These are phyloP conservation scores for Ogataea pignaliae DNA, from an alignment of 805 yeast genomes.

Conservation along the genomic window DNA sequence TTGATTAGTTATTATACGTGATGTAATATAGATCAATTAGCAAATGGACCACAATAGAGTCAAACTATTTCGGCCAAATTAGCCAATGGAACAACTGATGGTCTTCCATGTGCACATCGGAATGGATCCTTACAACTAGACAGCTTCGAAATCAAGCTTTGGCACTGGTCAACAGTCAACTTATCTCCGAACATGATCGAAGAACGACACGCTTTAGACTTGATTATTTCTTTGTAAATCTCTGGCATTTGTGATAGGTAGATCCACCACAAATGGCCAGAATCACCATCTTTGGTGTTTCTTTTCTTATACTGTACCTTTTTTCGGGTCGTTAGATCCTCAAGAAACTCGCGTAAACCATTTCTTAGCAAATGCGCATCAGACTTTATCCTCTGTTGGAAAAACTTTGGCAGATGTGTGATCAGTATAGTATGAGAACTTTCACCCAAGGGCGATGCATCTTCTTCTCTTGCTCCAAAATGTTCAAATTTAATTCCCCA, in stretches of 20 bases:
- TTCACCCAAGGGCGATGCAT: too few species aligned
- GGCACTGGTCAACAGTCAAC: slow-evolving; percentile 41
- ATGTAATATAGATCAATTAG: too few species aligned
- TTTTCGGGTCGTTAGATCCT: slow-evolving; percentile 35
- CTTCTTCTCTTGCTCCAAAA: background rate
- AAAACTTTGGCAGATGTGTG: slow-evolving; percentile 42
- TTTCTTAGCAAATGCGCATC: slow-evolving; percentile 30
- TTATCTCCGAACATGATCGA: slow-evolving; percentile 70
- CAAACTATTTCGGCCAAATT: too few species aligned
- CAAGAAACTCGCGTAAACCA: slow-evolving; percentile 39
- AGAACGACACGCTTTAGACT: slow-evolving; percentile 60
- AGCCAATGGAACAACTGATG: slow-evolving; percentile 55
- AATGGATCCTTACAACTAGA: slow-evolving; percentile 56
- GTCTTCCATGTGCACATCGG: slow-evolving; percentile 85
- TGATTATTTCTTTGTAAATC: slow-evolving; percentile 45
- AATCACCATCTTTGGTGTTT: background rate
- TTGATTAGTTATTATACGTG: too few species aligned
- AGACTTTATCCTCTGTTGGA: slow-evolving; percentile 21
- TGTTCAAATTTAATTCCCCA: slow-evolving; percentile 41
- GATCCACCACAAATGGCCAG: slow-evolving; percentile 36
- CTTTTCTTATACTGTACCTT: slow-evolving; percentile 19
- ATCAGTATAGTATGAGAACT: slow-evolving; percentile 27
- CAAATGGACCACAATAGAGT: too few species aligned
- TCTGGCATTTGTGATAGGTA: slow-evolving; percentile 43
- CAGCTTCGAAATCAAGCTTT: slow-evolving; percentile 37